phyloP scores from a whole-genome alignment of 257 asterid species.

The Thymus quinquecostatus region DNA sequence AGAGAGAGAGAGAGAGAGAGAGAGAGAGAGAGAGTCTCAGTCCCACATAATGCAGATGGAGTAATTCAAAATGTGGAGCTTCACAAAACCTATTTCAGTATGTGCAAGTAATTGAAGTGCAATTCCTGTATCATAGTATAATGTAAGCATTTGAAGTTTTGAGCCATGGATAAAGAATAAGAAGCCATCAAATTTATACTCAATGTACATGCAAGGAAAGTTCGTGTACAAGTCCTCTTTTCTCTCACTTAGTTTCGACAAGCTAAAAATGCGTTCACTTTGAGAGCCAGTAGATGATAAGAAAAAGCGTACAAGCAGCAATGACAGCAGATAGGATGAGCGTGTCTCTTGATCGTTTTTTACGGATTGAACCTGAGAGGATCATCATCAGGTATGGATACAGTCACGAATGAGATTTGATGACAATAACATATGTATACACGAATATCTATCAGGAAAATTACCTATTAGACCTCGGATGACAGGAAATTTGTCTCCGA shows the following conservation, averaged over 20 bases:
- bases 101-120: conserved; percentile 7
- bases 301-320: conserved; percentile 96
- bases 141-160: neutral
- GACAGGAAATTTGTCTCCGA: conserved; percentile 86
- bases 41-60: too few relatives aligned
- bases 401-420: conserved; percentile 7
- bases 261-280: conserved; percentile 48
- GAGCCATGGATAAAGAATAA: neutral
- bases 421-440: neutral
- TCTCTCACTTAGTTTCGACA: conserved; percentile 28
- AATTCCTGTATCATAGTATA: neutral
- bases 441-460: conserved; percentile 6
- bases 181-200: conserved; percentile 29
- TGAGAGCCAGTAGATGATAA: conserved; percentile 94
- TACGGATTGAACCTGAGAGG: conserved; percentile 79
- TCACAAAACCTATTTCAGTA: neutral
- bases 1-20: too few relatives aligned
- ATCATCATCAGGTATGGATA: conserved; percentile 22
- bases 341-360: conserved; percentile 87
- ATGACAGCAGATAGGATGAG: conserved; percentile 94
- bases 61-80: too few relatives aligned
- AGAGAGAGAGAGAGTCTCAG: too few relatives aligned
- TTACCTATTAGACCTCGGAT: conserved; percentile 93
- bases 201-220: conserved; percentile 40
- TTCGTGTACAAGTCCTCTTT: conserved; percentile 30